Evolutionary conservation across 1,139 yeast species (phyloP).

Genomic region (Lodderomyces metapsilosis): DNA sequence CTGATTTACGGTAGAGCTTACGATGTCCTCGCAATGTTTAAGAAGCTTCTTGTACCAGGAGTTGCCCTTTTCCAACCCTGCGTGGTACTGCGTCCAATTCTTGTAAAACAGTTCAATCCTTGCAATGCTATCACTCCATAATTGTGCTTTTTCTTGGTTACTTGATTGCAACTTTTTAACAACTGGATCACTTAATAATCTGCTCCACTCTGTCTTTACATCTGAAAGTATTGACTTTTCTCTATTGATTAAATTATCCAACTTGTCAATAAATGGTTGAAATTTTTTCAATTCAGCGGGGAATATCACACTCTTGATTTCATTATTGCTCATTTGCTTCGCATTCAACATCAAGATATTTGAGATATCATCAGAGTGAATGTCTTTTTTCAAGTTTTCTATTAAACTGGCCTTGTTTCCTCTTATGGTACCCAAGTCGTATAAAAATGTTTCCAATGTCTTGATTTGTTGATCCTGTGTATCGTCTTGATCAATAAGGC

Average conservation of each 20-base stretch:
- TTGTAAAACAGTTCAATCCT: constrained; percentile 48
- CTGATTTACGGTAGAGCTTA: neutral
- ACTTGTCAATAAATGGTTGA: constrained; percentile 61
- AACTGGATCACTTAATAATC: constrained; percentile 46
- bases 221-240: constrained; percentile 59
- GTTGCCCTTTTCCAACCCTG: constrained; percentile 61
- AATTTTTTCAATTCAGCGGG: constrained; percentile 77
- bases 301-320: constrained; percentile 59
- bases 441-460: constrained; percentile 45
- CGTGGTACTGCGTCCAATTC: constrained; percentile 60
- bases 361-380: constrained; percentile 85
- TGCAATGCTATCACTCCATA: constrained; percentile 26
- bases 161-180: constrained; percentile 38
- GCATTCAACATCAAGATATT: constrained; percentile 70
- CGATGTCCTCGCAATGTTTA: constrained; percentile 18
- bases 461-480: constrained; percentile 30
- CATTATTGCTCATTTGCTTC: constrained; percentile 53
- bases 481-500: constrained; percentile 67
- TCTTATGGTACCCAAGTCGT: constrained; percentile 45
- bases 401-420: constrained; percentile 62
- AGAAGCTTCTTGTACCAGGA: constrained; percentile 61
- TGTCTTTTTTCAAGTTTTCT: constrained; percentile 63
- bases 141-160: constrained; percentile 28
- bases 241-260: constrained; percentile 64
- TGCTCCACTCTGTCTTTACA: constrained; percentile 58